These are phyloP conservation scores for Takakia lepidozioides DNA, from an alignment of 225 moss, liverwort and hornwort genomes.

Conservation along the genomic window DNA sequence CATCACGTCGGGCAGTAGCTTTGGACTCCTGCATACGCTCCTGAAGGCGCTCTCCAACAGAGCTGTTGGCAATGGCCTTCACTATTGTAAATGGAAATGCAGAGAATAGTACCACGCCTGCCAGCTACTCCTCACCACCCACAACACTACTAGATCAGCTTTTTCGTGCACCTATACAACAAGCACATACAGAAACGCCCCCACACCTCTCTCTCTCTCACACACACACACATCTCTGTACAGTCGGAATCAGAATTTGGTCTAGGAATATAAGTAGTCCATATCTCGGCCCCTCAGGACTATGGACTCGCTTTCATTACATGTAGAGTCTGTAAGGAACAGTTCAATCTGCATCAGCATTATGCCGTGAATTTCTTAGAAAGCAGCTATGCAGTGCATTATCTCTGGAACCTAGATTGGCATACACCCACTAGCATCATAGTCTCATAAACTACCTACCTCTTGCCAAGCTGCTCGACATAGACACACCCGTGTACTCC, in stretches of 20 bases:
- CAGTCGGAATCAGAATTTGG: neutral
- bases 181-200: neutral
- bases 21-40: slow-evolving; percentile 70
- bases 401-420: neutral
- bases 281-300: neutral
- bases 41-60: slow-evolving; percentile 76
- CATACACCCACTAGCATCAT: neutral
- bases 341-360: neutral
- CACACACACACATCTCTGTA: neutral
- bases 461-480: slow-evolving; percentile 66
- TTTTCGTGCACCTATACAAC: neutral
- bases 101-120: slow-evolving; percentile 88
- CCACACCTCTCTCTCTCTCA: neutral
- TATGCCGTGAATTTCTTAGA: neutral
- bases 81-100: slow-evolving; percentile 92
- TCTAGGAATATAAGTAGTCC: neutral
- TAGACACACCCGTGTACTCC: slow-evolving; percentile 10
- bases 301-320: no score
- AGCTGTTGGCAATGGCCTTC: slow-evolving; percentile 89
- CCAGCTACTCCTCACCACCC: slow-evolving; percentile 55
- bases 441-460: slow-evolving; percentile 19
- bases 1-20: slow-evolving; percentile 41
- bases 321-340: neutral
- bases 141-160: neutral
- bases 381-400: neutral